Conservation (phyloP, 2,329 filamentous ascomycete genomes). For the Penicillium sp. region DNA sequence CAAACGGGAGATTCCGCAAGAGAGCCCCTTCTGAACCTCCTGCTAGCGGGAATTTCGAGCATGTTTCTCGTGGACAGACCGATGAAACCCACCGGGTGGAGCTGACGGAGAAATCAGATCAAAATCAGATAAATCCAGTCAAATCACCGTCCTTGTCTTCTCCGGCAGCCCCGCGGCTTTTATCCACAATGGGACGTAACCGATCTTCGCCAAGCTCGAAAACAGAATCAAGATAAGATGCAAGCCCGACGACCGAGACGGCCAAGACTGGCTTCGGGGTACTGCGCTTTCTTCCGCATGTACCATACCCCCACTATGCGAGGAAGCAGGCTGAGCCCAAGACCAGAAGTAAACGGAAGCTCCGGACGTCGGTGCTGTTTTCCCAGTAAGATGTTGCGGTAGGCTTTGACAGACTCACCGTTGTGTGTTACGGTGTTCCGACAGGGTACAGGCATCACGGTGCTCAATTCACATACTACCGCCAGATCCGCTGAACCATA, state of each 20-base stretch:
- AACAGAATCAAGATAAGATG: slow-evolving; percentile 13
- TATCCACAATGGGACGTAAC: slow-evolving; percentile 20
- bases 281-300: neutral
- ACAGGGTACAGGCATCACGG: neutral
- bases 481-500: neutral
- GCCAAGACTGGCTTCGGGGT: neutral
- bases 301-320: neutral
- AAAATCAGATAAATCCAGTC: slow-evolving; percentile 23
- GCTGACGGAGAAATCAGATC: slow-evolving; percentile 23
- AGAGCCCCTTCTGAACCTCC: slow-evolving; percentile 1
- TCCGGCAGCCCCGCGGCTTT: slow-evolving; percentile 11
- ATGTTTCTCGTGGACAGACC: slow-evolving; percentile 3
- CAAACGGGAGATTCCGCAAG: neutral
- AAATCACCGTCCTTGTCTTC: slow-evolving; percentile 16
- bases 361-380: neutral
- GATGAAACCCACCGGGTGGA: slow-evolving; percentile 22
- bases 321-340: neutral
- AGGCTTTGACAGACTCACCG: neutral
- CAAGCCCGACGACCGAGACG: slow-evolving; percentile 3
- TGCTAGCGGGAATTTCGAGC: slow-evolving; percentile 1
- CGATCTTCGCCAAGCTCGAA: slow-evolving; percentile 18
- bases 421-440: neutral
- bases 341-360: neutral
- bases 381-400: neutral
- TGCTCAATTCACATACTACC: neutral